These are phyloP conservation scores for Trichosporon ovoides DNA, from an alignment of 1,284 basidiomycete species.

Conservation along the genomic window DNA sequence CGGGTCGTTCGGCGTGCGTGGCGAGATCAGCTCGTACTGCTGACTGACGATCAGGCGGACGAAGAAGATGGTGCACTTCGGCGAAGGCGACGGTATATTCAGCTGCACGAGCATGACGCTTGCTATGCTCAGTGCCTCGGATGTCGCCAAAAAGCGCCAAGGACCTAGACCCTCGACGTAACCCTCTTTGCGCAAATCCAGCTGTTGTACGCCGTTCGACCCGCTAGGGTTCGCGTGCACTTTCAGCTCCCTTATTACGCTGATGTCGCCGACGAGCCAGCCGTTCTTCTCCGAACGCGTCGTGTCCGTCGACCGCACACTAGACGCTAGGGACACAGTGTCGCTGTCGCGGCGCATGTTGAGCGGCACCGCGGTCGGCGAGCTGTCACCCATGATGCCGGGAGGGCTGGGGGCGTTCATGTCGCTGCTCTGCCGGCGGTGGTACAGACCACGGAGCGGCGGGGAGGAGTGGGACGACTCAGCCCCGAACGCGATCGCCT, in stretches of 20 bases:
- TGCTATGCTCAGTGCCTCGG: slow-evolving; percentile 44
- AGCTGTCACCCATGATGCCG: neutral
- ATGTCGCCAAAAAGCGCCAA: slow-evolving; percentile 38
- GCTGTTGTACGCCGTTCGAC: slow-evolving; percentile 27
- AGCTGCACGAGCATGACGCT: slow-evolving; percentile 36
- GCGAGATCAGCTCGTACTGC: slow-evolving; percentile 36
- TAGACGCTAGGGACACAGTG: slow-evolving; percentile 7
- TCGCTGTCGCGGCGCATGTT: slow-evolving; percentile 16
- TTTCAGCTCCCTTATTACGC: slow-evolving; percentile 30
- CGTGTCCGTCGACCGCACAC: slow-evolving; percentile 11
- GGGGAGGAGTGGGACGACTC: slow-evolving; percentile 1
- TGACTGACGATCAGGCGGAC: slow-evolving; percentile 41
- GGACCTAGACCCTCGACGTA: slow-evolving; percentile 41
- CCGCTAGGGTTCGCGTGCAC: slow-evolving; percentile 42
- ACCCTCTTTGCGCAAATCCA: slow-evolving; percentile 42
- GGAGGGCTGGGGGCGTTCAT: neutral
- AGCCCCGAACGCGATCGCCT: slow-evolving; percentile 12
- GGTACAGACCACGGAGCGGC: slow-evolving; percentile 14
- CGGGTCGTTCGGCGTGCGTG: slow-evolving; percentile 37
- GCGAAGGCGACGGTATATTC: slow-evolving; percentile 33
- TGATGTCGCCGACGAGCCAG: slow-evolving; percentile 44
- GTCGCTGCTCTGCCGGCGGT: slow-evolving; percentile 17
- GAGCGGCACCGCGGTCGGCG: neutral
- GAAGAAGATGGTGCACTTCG: slow-evolving; percentile 42
- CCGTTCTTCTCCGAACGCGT: slow-evolving; percentile 25